phyloP scores from a whole-genome alignment of 2,329 filamentous ascomycete species.

The Fusarium sp. region DNA sequence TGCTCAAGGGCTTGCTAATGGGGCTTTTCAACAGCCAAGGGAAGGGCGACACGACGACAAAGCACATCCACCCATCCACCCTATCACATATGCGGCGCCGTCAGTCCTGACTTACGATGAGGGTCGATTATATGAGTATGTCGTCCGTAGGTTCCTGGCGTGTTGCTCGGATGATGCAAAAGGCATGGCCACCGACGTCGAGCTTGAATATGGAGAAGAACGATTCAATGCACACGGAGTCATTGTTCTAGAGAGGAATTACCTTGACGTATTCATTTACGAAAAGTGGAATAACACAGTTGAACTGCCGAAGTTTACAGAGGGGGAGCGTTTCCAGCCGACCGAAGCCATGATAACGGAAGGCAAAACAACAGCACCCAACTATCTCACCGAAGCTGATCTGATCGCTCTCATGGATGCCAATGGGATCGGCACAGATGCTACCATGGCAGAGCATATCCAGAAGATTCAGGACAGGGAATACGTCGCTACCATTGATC shows the following conservation, averaged over 20 bases:
- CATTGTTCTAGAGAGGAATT: conserved; percentile 89
- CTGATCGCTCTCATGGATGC: conserved; percentile 97
- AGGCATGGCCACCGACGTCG: conserved; percentile 87
- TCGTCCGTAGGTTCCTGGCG: conserved; percentile 91
- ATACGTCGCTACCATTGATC: conserved; percentile 81
- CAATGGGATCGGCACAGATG: conserved; percentile 98
- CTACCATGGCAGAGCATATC: conserved; percentile 99
- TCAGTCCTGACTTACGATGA: conserved; percentile 77
- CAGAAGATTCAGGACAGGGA: conserved; percentile 92
- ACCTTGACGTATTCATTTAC: conserved; percentile 95
- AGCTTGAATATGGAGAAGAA: conserved; percentile 88
- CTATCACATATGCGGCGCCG: conserved; percentile 85
- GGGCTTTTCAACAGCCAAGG: conserved; percentile 85
- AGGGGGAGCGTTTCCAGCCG: conserved; percentile 88
- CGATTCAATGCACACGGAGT: conserved; percentile 86
- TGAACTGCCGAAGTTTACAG: conserved; percentile 83
- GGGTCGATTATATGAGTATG: conserved; percentile 89
- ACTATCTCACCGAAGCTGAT: conserved; percentile 94
- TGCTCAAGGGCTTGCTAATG: conserved; percentile 81
- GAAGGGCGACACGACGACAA: conserved; percentile 93
- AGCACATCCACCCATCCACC: conserved; percentile 97
- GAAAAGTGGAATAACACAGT: conserved; percentile 95
- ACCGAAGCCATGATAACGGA: conserved; percentile 91
- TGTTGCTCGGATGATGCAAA: conserved; percentile 96
- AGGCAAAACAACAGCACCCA: conserved; percentile 88